Evolutionary conservation across 2,329 filamentous ascomycete species (phyloP).

Genomic region (Diaporthe vaccinii): DNA sequence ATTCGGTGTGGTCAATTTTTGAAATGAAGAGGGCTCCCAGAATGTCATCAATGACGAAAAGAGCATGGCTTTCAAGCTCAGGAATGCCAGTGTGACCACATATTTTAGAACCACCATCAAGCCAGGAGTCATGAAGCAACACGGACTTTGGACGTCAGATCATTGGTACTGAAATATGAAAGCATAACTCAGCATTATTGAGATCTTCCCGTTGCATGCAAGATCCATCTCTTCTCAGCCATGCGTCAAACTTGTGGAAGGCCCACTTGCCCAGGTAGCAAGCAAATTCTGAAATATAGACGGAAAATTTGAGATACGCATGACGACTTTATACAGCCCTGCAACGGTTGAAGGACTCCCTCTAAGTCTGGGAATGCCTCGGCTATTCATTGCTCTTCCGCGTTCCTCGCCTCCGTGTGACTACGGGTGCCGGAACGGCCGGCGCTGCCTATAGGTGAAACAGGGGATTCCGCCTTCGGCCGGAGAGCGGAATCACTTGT

Average conservation of each 20-base stretch:
- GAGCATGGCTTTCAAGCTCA: background rate
- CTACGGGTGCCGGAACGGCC: background rate
- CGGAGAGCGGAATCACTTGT: background rate
- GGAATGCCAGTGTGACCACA: background rate
- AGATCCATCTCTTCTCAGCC: background rate
- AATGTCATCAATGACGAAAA: background rate
- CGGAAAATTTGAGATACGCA: background rate
- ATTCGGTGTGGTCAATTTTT: background rate
- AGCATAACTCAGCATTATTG: background rate
- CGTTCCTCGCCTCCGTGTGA: background rate
- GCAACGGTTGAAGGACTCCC: background rate
- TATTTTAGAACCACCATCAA: background rate
- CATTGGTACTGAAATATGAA: background rate
- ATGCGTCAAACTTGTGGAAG: background rate
- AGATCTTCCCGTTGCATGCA: background rate
- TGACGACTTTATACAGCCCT: background rate
- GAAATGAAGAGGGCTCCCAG: no score
- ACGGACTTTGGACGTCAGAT: background rate
- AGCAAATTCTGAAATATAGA: no score
- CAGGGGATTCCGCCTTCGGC: background rate
- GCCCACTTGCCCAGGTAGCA: background rate
- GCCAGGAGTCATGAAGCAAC: background rate
- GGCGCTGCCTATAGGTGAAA: slow-evolving; percentile 2
- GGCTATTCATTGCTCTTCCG: background rate
- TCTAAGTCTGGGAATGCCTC: background rate